These are phyloP conservation scores for Parachaetomium inaequale DNA, from an alignment of 495 filamentous ascomycete genomes.

Conservation along the genomic window DNA sequence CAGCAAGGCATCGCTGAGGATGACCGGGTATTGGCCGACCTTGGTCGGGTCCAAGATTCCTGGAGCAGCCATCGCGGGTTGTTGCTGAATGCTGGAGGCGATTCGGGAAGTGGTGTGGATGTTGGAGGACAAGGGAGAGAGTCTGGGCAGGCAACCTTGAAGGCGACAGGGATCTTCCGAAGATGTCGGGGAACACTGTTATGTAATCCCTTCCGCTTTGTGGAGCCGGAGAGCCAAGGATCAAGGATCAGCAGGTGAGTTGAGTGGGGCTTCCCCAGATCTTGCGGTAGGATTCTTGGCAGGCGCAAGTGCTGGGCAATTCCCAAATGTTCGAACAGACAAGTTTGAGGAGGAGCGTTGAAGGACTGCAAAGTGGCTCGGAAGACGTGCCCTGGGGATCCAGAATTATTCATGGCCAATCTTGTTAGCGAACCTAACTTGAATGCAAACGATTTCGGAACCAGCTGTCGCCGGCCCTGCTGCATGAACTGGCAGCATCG, in stretches of 20 bases:
- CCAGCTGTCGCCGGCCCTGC: no score
- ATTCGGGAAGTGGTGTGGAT: not conserved
- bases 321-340: not conserved
- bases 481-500: no score
- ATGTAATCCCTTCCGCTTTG: not conserved
- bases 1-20: constrained; percentile 53
- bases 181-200: not conserved
- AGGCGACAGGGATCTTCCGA: not conserved
- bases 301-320: not conserved
- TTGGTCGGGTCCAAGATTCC: constrained; percentile 47
- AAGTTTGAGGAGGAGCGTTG: not conserved
- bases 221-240: not conserved
- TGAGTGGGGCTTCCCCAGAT: not conserved
- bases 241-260: not conserved
- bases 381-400: no score
- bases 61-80: constrained; percentile 27
- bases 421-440: no score
- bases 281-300: not conserved
- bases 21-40: constrained; percentile 51
- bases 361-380: no score
- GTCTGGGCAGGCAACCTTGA: constrained; percentile 1
- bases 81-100: not conserved
- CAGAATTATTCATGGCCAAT: no score
- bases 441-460: no score
- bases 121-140: not conserved